A percentile compares a stretch with the other conserved stretches of the same genome.
phyloP scores from a whole-genome alignment of 768 basidiomycete species.

The Lyophyllum shimeji region DNA sequence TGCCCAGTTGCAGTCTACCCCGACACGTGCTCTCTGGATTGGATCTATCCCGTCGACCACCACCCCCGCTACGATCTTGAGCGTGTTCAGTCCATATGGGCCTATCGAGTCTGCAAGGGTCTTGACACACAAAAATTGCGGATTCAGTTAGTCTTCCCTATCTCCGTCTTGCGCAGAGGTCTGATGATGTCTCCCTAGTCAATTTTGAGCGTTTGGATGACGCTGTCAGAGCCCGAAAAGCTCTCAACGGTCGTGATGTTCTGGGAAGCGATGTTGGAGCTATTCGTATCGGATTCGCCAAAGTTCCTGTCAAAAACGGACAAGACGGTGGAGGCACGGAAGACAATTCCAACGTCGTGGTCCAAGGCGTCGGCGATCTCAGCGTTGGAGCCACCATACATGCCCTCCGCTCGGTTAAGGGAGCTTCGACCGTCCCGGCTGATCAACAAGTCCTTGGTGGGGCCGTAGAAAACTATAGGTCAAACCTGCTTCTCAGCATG shows the following conservation, averaged over 20 bases:
- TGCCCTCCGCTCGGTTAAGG: slow-evolving; percentile 83
- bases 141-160: slow-evolving; percentile 62
- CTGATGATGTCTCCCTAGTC: slow-evolving; percentile 45
- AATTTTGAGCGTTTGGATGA: slow-evolving; percentile 98
- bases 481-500: slow-evolving; percentile 88
- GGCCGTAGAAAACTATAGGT: slow-evolving; percentile 91
- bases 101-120: slow-evolving; percentile 97
- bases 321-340: slow-evolving; percentile 63
- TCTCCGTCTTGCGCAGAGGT: slow-evolving; percentile 5
- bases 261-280: slow-evolving; percentile 96
- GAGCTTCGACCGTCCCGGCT: slow-evolving; percentile 88
- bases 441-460: slow-evolving; percentile 94
- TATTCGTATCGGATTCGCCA: slow-evolving; percentile 95
- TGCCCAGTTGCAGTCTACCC: slow-evolving; percentile 84
- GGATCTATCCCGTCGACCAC: slow-evolving; percentile 96
- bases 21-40: slow-evolving; percentile 96
- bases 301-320: slow-evolving; percentile 90
- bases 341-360: slow-evolving; percentile 62
- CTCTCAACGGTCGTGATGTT: slow-evolving; percentile 93
- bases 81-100: slow-evolving; percentile 96
- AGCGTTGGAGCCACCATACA: slow-evolving; percentile 89
- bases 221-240: slow-evolving; percentile 92
- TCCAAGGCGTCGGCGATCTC: slow-evolving; percentile 81
- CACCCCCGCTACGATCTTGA: slow-evolving; percentile 90
- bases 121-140: slow-evolving; percentile 96